These are phyloP conservation scores for Carex parvula DNA, from an alignment of 176 grass and related monocot genomes.

Conservation along the genomic window DNA sequence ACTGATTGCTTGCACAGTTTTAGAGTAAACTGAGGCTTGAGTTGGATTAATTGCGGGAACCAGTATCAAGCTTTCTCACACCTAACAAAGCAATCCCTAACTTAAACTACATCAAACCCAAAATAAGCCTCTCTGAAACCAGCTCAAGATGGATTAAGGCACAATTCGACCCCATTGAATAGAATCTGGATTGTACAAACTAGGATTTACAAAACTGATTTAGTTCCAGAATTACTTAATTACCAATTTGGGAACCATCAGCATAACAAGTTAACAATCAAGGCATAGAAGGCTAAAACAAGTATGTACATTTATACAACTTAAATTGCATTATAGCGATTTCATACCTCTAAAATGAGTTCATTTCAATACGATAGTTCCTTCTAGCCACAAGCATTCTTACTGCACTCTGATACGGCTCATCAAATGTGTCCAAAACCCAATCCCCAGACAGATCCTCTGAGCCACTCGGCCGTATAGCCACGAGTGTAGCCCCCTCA, in stretches of 20 bases:
- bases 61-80: not conserved
- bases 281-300: not conserved
- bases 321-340: not conserved
- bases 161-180: not conserved
- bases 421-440: slow-evolving; percentile 82
- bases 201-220: not conserved
- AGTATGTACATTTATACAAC: not conserved
- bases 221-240: not conserved
- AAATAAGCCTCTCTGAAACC: not conserved
- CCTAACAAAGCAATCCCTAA: not conserved
- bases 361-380: slow-evolving; percentile 89
- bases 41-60: not conserved
- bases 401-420: slow-evolving; percentile 62
- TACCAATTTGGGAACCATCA: not conserved
- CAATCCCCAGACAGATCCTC: slow-evolving; percentile 33
- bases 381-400: slow-evolving; percentile 64
- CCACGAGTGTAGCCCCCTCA: slow-evolving; percentile 83
- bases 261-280: not conserved
- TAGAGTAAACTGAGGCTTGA: not conserved
- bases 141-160: not conserved
- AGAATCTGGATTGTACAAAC: not conserved
- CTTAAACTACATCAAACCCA: not conserved
- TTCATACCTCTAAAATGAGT: slow-evolving; percentile 60
- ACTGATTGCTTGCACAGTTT: not conserved
- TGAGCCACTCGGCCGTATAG: slow-evolving; percentile 60